Base-by-base conservation (phyloP, 805 yeast genomes). In the Candida methanosorbosa region DNA sequence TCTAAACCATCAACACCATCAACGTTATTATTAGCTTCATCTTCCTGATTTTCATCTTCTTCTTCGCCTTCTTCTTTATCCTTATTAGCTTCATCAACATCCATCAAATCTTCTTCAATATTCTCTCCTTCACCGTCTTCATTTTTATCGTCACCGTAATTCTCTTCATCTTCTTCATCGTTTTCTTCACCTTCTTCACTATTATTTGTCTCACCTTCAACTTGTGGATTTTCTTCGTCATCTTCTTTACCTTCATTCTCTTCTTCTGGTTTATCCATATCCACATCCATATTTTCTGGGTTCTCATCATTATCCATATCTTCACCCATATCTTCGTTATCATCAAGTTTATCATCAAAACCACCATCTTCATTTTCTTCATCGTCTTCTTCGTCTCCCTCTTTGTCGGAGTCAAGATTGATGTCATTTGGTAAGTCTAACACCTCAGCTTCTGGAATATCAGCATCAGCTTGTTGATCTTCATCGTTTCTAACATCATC, bases 401-500 rank as follows among this genome's bases (percentile, higher is more conserved):
- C 88, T 5, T 70, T 79, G 18, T 74, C 94, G n/a, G 78, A 78
- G 50, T 90, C 97, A 21, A 90, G 63, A 45, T 90, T 78, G 68
- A 90, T 73, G 48, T 88, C 95, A 13, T 92, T 97, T 0, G 97
- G 97, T 20, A 90, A 64, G 17, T 92, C 96, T 43, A 90, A 63
- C 3, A 88, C 78, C 39, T 92, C 97, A 5, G 77, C 66, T 52
- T 92, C 95, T 15, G 88, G 90, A 30, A 80, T 85, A 38, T 77
- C 63, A 14, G 74, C 73, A 30, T 85, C 94, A 34, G 84, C 54
- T 38, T 80, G 76, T 33, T 82, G 82, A 22, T 65, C 68, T 27
- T 78, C 83, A 25, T 81, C 80, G 44, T 82, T 72, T 41, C 64
- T 73, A 15, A 81, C 84, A 39, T 75, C 82, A 50, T 81, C 88